A percentile compares a stretch with the other conserved stretches of the same genome.
Conservation (phyloP, 2,329 filamentous ascomycete species). For the Talaromyces sp. region DNA sequence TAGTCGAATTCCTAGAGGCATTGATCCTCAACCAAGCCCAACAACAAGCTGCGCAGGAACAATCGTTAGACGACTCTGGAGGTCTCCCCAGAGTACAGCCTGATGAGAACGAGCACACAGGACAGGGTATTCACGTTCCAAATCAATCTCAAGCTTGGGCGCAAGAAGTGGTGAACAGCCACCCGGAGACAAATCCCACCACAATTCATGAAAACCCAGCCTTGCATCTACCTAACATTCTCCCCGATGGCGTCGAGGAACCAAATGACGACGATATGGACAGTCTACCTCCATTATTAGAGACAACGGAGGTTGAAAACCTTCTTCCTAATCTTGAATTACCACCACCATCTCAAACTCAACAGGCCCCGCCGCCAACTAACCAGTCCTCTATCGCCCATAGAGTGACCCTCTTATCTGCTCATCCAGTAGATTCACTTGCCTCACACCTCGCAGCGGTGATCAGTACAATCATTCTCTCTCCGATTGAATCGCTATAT, state of each 20-base stretch:
- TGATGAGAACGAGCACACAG: constrained; percentile 17
- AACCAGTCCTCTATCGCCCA: constrained; percentile 29
- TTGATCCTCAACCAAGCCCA: constrained; percentile 35
- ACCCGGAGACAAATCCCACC: constrained; percentile 9
- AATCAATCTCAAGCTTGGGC: constrained; percentile 6
- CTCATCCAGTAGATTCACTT: constrained; percentile 45
- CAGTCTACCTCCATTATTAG: constrained; percentile 13
- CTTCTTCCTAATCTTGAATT: constrained; percentile 15
- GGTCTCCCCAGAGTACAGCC: constrained; percentile 25
- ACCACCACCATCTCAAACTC: constrained; percentile 16
- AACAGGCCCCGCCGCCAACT: constrained; percentile 12
- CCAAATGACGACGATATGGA: constrained; percentile 25
- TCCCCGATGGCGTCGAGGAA: constrained; percentile 37
- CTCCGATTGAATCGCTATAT: constrained; percentile 45
- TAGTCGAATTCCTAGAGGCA: constrained; percentile 41
- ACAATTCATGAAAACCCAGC: constrained; percentile 11
- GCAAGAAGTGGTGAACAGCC: constrained; percentile 8
- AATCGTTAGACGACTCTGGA: constrained; percentile 23
- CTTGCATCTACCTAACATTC: constrained; percentile 24
- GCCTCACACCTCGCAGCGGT: constrained; percentile 45
- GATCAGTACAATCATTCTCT: constrained; percentile 41
- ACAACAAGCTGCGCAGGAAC: constrained; percentile 18
- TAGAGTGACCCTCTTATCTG: constrained; percentile 47
- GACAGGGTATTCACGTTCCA: constrained; percentile 13
- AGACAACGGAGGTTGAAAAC: constrained; percentile 11